Evolutionary conservation across 2,329 filamentous ascomycete species (phyloP).

Genomic region (Cadophora luteo-olivacea): DNA sequence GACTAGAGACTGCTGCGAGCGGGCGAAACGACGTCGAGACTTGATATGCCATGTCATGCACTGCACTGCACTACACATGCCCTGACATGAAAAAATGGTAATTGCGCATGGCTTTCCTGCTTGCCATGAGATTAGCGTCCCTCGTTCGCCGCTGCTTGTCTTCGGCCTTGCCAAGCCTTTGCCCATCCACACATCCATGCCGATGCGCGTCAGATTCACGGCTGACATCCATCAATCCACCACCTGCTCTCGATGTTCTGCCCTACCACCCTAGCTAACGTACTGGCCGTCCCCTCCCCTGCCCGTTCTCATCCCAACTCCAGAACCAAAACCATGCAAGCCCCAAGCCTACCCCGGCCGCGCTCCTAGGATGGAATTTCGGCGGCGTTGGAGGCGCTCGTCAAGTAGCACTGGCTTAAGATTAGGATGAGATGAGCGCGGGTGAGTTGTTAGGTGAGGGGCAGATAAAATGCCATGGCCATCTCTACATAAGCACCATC

Average conservation of each 20-base stretch:
- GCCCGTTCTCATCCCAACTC: conserved; percentile 11
- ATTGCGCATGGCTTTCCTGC: neutral
- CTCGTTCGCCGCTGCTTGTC: neutral
- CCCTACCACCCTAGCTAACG: neutral
- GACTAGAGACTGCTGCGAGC: neutral
- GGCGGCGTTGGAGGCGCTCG: conserved; percentile 16
- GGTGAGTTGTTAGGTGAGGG: conserved; percentile 1
- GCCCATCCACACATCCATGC: neutral
- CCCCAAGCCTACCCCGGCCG: conserved; percentile 11
- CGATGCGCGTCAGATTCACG: conserved; percentile 26
- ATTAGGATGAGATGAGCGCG: conserved; percentile 17
- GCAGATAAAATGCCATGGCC: conserved; percentile 4
- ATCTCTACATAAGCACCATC: conserved; percentile 16
- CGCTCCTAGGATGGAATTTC: conserved; percentile 11
- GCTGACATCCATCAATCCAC: conserved; percentile 12
- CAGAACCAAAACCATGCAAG: conserved; percentile 17
- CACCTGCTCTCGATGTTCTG: neutral
- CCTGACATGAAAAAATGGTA: conserved; percentile 17
- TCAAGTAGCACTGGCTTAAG: conserved; percentile 14
- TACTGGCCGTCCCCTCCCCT: conserved; percentile 6
- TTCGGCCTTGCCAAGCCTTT: conserved; percentile 10
- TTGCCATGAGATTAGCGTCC: conserved; percentile 3
- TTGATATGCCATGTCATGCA: conserved; percentile 20
- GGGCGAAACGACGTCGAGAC: conserved; percentile 8
- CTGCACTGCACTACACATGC: conserved; percentile 7